Base-by-base conservation (phyloP, 768 basidiomycete species). In the Mrakia frigida region DNA sequence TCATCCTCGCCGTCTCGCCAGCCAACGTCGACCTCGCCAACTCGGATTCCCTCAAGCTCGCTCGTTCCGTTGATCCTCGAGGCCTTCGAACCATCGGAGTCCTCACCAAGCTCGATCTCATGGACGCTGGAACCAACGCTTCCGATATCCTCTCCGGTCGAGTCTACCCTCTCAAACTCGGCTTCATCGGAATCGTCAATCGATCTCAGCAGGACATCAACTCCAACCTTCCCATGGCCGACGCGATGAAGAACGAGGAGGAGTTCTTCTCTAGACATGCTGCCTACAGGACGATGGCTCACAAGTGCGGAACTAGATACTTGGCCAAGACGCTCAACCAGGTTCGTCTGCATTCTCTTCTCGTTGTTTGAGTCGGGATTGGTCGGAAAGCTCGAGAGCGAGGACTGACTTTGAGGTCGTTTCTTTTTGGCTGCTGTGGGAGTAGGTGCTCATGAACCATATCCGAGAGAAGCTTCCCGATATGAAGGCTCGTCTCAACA, bases 1-100 rank as follows among this genome's bases (percentile, higher is more conserved):
- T 99, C 77, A 94, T 99, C 80, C 90, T 99, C 67, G 91, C 97
- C 35, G 95, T 99, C 11, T 98, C 97, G 2, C 89, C 94, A 13
- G 97, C 97, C 41, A 99, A 99, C 82, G 96, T 98, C 75, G 97
- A 99, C 83, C 89, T 99, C 75, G 97, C 97, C 81, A 99, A 98
- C 83, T 98, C 97, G 0, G 97, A 98, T 83, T 91, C 97, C 2
- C 88, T 99, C 77, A 98, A 98, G 83, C 90, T 99, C 50, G 97
- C 96, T 16, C 91, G 97, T 63, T 89, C 90, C 16, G 94, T 98
- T 67, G 97, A 99, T 81, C 92, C 96, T 0, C 93, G 97, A 84
- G 95, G 96, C 16, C 89, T 97, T 41, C 89, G 97, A 41, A 99
- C 97, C 18, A 93, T 98, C 74, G 97, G 97, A 70, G 92, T 99